Base-by-base conservation (phyloP, 768 basidiomycete genomes). In the Amanita rimosa region DNA sequence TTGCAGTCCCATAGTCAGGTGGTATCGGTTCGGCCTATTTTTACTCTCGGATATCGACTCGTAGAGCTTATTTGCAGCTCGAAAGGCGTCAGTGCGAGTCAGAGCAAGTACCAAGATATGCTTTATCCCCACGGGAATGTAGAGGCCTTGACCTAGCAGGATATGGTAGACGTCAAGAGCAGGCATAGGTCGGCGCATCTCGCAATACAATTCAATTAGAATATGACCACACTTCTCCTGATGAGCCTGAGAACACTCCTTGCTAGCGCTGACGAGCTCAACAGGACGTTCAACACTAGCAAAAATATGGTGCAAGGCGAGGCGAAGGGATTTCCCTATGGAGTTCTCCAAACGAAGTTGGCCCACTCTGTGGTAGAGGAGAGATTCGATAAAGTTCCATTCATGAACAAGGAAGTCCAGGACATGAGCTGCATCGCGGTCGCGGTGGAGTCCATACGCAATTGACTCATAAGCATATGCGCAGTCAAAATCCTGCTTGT, bases 1-100 rank as follows among this genome's bases (percentile, higher is more conserved):
- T 57, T 70, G 66, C 4, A 85, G 64, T n/a, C 74, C 80, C 0
- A 71, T 67, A 36, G 65, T 67, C 17, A 67, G 55, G 48, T 67
- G 61, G 35, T 62, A 47, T 48, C 49, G 53, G 45, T 42, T 41
- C 26, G 57, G 51, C n/a, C 29, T 16, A 29, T 17, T 50, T 37
- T 50, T 38, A 26, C 16, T 46, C 38, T 51, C 36, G 16, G 52
- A 34, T 29, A 76, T 45, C 5, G 64, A 54, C 16, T 61, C 31
- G 54, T 69, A 79, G 19, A 78, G 55, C 22, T 61, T 58, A 46
- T 72, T 71, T 9, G 80, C 81, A 1, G 64, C 58, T 36, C 61
- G 59, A 52, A 71, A 71, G 14, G 60, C 35, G 48, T 67, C 55
- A 10, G 59, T 61, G 35, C 63, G 64, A 11, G 69, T 72, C 11